Evolutionary conservation across 345 rosid species (phyloP).

Genomic region (Eucalyptus paniculata): DNA sequence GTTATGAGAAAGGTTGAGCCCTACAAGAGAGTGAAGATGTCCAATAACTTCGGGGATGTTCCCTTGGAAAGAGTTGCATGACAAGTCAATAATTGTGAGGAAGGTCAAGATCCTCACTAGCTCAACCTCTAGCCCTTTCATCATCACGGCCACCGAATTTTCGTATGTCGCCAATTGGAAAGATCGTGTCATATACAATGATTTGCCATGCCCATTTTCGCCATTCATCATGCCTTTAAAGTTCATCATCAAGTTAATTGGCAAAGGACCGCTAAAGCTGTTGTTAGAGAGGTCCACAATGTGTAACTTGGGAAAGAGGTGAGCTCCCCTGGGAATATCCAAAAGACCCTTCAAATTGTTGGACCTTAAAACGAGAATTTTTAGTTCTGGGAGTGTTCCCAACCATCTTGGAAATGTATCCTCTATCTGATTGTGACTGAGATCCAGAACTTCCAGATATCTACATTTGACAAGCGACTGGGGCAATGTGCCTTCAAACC

Average conservation of each 20-base stretch:
- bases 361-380: background rate
- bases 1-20: background rate
- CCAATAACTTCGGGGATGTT: background rate
- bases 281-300: background rate
- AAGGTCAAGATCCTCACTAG: background rate
- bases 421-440: too few species aligned
- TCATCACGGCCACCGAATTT: background rate
- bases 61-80: background rate
- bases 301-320: background rate
- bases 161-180: accelerated
- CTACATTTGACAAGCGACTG: background rate
- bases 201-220: accelerated
- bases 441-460: background rate
- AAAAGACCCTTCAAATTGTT: background rate
- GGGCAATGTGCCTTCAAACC: background rate
- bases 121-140: background rate
- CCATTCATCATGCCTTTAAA: background rate
- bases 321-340: background rate
- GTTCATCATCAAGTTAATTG: background rate
- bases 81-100: background rate
- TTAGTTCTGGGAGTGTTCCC: background rate
- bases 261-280: background rate
- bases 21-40: background rate
- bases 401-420: background rate
- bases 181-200: too few species aligned